Percentiles rank a stretch among this genome's conserved stretches.
Conservation (phyloP, 345 rosid genomes). For the Lepidium sativum region DNA sequence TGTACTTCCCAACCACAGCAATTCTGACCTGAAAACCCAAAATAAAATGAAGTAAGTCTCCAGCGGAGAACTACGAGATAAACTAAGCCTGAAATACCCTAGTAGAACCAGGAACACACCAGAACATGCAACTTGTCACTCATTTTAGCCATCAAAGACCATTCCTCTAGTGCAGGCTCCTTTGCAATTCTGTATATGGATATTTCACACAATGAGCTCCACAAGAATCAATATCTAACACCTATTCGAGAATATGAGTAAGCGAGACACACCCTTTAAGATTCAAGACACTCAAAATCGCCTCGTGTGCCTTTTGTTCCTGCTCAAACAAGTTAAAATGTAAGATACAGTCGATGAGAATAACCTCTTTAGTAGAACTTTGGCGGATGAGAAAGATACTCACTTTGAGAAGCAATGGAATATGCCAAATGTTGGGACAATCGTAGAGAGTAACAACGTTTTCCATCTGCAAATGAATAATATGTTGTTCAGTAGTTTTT, state of each 20-base stretch:
- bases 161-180: conserved; percentile 66
- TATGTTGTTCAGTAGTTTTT: not conserved
- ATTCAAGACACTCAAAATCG: conserved; percentile 65
- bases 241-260: not conserved
- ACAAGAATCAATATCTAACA: not conserved
- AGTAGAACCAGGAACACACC: conserved; percentile 32
- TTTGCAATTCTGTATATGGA: conserved; percentile 38
- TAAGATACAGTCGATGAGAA: not conserved
- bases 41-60: conserved; percentile 18
- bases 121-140: conserved; percentile 62
- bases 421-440: conserved; percentile 94
- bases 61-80: not conserved
- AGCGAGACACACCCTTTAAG: conserved; percentile 50
- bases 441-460: conserved; percentile 75
- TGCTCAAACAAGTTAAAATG: conserved; percentile 24
- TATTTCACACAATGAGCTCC: not conserved
- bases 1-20: conserved; percentile 95
- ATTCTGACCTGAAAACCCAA: conserved; percentile 59
- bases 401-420: conserved; percentile 84
- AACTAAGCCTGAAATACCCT: not conserved
- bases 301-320: conserved; percentile 97
- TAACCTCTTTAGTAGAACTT: not conserved
- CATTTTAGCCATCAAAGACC: conserved; percentile 62
- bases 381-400: conserved; percentile 16
- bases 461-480: conserved; percentile 46